Evolutionary conservation across 2,329 filamentous ascomycete genomes (phyloP).

Genomic region (Sclerotinia sclerotiorum): DNA sequence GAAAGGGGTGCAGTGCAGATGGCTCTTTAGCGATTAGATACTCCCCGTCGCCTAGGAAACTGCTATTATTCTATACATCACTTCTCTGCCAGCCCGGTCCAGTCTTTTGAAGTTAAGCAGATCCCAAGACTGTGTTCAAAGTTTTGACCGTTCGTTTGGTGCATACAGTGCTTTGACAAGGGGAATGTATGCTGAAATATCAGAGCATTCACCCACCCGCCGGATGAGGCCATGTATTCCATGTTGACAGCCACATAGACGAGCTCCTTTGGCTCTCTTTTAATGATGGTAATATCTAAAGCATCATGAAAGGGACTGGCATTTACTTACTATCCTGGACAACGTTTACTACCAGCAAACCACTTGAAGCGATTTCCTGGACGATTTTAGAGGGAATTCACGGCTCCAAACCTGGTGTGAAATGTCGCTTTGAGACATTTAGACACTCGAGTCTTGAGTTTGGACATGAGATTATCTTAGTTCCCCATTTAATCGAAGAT

Average conservation of each 20-base stretch:
- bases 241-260: neutral
- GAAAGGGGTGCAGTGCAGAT: too few species aligned
- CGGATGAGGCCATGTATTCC: neutral
- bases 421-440: neutral
- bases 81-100: neutral
- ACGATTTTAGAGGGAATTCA: neutral
- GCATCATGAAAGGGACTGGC: too few species aligned
- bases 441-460: neutral
- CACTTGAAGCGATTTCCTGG: neutral
- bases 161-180: neutral
- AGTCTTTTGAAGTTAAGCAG: neutral
- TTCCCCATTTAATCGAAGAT: neutral
- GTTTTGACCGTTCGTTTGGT: neutral
- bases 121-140: neutral
- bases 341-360: neutral
- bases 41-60: neutral
- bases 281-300: neutral
- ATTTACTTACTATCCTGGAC: neutral
- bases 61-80: neutral
- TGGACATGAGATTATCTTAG: neutral
- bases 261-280: neutral
- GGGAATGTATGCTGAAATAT: neutral
- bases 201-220: neutral
- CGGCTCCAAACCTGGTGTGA: too few species aligned
- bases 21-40: neutral